phyloP scores from a whole-genome alignment of 352 stramenopile species.

The Globisporangium echinulatum region DNA sequence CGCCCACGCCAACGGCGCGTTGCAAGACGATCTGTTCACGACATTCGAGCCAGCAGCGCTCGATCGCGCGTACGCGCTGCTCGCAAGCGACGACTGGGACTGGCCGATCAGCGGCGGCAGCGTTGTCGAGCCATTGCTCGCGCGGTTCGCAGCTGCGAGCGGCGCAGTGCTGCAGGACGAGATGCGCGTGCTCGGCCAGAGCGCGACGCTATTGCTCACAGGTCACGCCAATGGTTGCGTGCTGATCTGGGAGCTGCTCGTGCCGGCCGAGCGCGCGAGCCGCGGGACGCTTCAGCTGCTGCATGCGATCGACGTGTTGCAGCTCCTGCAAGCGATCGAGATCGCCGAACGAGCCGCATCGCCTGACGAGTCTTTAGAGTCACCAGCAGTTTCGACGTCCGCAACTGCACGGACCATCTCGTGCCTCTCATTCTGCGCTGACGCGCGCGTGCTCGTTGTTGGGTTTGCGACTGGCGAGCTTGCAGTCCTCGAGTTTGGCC shows the following conservation, averaged over 20 bases:
- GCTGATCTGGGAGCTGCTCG: constrained; percentile 54
- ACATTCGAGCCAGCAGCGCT: constrained; percentile 29
- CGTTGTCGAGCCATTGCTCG: constrained; percentile 43
- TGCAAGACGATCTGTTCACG: constrained; percentile 43
- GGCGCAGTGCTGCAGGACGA: constrained; percentile 16
- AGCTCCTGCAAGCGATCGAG: constrained; percentile 17
- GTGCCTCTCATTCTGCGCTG: constrained; percentile 38
- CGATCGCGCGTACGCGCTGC: constrained; percentile 27
- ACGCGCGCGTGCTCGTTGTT: constrained; percentile 36
- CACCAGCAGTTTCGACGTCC: constrained; percentile 13
- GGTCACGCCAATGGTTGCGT: constrained; percentile 48
- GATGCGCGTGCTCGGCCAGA: constrained; percentile 22
- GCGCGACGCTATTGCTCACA: constrained; percentile 48
- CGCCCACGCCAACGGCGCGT: constrained; percentile 20
- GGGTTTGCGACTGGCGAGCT: constrained; percentile 56
- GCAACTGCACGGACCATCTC: constrained; percentile 28
- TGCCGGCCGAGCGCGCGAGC: constrained; percentile 40
- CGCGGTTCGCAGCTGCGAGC: constrained; percentile 30
- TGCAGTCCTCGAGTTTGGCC: constrained; percentile 39
- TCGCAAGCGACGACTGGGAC: constrained; percentile 45
- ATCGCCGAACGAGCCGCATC: no score
- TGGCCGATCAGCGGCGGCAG: constrained; percentile 68
- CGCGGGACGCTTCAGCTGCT: constrained; percentile 50
- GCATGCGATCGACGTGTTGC: constrained; percentile 36
- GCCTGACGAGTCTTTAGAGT: background rate